Base-by-base conservation (phyloP, 768 basidiomycete species). In the Amanita molliuscula region DNA sequence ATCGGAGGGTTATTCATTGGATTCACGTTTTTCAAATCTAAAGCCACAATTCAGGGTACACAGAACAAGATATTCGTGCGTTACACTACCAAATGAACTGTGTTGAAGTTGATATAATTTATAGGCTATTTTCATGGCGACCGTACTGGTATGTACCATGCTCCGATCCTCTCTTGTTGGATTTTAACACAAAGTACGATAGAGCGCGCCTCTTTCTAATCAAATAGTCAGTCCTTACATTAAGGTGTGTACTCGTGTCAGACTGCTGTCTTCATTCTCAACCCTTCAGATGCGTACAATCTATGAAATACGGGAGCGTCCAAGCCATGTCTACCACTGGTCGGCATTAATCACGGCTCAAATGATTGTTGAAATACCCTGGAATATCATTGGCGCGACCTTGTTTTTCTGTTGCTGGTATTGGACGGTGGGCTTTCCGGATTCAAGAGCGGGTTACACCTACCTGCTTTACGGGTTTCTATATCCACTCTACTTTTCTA, bases 391-490 rank as follows among this genome's bases (percentile, higher is more conserved):
- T 1, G 78, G 78, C 21, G 77, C 81, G 0, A 68, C 73, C 0
- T 41, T 86, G 4, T 81, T 79, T 69, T 87, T 79, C 68, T 58
- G 81, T 16, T 82, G 78, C 59, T 87, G 83, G 83, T 87, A 75
- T 61, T 85, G 79, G 78, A 81, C 82, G 1, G 79, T 84, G 20
- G 82, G 79, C 1, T 79, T 79, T 59, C 68, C 69, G 2, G 67
- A 58, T 5, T 68, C 71, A 10, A 68, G 82, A 35, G 80, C 67
- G 1, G 83, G 72, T 3, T 83, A 74, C 62, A 79, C 76, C 1
- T 82, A 75, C 61, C 68, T 85, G 6, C 65, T 78, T 47, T 63
- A 75, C 20, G 75, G 72, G 0, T 58, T 84, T 8, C 59, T 77
- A 38, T 84, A 79, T 61, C 79, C 82, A 3, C 40, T 80, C 1